Conservation (phyloP, 148 eudicot species). For the Camellia lanceoleosa region DNA sequence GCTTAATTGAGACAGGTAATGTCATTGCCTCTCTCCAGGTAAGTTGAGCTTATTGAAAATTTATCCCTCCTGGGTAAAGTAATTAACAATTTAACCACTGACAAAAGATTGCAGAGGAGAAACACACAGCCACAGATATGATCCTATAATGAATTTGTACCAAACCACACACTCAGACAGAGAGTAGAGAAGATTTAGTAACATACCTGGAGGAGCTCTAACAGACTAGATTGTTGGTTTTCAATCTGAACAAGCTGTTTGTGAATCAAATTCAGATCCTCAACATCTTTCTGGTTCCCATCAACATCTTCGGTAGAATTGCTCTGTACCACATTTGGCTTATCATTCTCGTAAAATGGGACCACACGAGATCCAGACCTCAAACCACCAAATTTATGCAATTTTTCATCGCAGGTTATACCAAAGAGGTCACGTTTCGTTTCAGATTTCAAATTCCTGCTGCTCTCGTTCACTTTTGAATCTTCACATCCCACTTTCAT, state of each 20-base stretch:
- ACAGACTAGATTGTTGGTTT: constrained; percentile 62
- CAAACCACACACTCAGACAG: not conserved
- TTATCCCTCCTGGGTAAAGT: not conserved
- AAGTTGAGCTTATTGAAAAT: not conserved
- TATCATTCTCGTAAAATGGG: constrained; percentile 42
- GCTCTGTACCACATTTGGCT: constrained; percentile 13
- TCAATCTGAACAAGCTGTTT: constrained; percentile 77
- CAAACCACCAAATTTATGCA: constrained; percentile 26
- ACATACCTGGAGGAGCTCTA: constrained; percentile 67
- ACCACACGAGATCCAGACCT: constrained; percentile 51
- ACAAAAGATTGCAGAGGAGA: not conserved
- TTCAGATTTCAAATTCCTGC: constrained; percentile 21
- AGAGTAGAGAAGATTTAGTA: not conserved
- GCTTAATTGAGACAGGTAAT: not conserved
- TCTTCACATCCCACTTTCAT: constrained; percentile 22
- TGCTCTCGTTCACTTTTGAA: not conserved
- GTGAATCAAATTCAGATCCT: constrained; percentile 50
- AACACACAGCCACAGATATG: not conserved
- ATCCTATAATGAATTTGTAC: not conserved
- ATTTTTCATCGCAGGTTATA: constrained; percentile 34
- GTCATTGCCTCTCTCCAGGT: too few relatives aligned
- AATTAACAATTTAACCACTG: not conserved
- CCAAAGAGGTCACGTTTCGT: constrained; percentile 22
- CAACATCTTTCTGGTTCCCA: constrained; percentile 46
- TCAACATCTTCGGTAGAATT: constrained; percentile 29